Conservation (phyloP, 805 yeast genomes). For the Wickerhamiella nectarea region DNA sequence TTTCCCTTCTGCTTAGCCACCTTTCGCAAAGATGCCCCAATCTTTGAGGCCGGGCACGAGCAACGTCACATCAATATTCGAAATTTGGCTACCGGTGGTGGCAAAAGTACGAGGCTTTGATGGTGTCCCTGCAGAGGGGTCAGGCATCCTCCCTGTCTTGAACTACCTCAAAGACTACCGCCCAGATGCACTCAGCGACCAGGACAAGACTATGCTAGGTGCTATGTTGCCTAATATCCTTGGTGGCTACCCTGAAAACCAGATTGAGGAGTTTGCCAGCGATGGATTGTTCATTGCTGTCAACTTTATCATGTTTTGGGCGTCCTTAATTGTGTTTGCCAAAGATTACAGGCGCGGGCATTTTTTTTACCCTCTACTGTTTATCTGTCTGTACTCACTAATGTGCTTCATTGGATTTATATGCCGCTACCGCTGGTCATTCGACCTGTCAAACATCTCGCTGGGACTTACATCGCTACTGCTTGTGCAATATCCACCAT, state of each 20-base stretch:
- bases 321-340: conserved; percentile 35
- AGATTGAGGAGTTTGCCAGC: conserved; percentile 26
- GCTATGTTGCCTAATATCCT: conserved; percentile 29
- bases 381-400: conserved; percentile 39
- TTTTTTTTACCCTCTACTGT: conserved; percentile 41
- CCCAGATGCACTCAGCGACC: neutral
- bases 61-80: neutral
- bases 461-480: conserved; percentile 45
- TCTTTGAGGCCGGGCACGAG: neutral
- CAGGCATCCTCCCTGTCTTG: neutral
- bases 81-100: neutral
- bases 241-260: conserved; percentile 37
- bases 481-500: conserved; percentile 43
- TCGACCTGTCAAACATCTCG: conserved; percentile 32
- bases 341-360: conserved; percentile 44
- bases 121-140: neutral
- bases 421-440: conserved; percentile 47
- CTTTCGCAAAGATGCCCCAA: neutral
- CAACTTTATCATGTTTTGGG: conserved; percentile 26
- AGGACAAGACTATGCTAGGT: neutral
- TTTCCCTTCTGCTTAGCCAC: neutral
- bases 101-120: neutral
- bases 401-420: conserved; percentile 46
- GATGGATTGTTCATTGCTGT: neutral
- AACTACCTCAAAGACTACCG: neutral